A percentile compares a stretch with the other conserved stretches of the same genome.
phyloP scores from a whole-genome alignment of 441 rosid species.

The Erodium moschatum region DNA sequence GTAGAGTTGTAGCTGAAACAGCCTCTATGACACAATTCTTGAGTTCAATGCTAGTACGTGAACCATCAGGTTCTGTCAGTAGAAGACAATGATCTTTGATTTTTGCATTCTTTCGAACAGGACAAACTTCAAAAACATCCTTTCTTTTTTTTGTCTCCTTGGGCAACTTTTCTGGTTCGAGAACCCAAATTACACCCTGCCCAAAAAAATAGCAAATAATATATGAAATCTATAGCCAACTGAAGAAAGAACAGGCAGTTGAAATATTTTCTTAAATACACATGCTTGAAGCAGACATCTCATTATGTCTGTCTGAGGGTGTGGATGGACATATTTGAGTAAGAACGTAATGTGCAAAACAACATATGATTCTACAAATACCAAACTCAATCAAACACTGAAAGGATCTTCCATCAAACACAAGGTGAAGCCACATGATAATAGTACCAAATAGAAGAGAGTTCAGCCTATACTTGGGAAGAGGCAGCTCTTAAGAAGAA shows the following conservation, averaged over 20 bases:
- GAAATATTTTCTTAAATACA: not conserved
- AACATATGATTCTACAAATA: not conserved
- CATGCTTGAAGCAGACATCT: not conserved
- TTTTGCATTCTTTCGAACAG: conserved; percentile 43
- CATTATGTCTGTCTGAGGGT: not conserved
- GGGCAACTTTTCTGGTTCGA: conserved; percentile 49
- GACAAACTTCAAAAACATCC: conserved; percentile 52
- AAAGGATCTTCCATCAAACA: not conserved
- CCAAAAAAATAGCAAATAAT: not conserved
- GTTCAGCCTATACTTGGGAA: not conserved
- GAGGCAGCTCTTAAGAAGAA: no score
- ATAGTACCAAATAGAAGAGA: not conserved
- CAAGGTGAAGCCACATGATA: not conserved
- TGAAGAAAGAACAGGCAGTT: not conserved
- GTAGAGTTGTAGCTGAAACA: conserved; percentile 60
- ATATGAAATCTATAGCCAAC: conserved; percentile 2
- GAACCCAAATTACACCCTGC: conserved; percentile 76
- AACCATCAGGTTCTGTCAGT: conserved; percentile 46
- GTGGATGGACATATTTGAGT: not conserved
- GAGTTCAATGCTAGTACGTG: conserved; percentile 34
- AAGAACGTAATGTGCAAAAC: not conserved
- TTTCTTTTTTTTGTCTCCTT: conserved; percentile 55
- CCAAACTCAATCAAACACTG: not conserved
- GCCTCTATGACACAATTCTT: conserved; percentile 59
- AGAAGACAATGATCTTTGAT: conserved; percentile 47